Base-by-base conservation (phyloP, 202 grass and related monocot species). In the Cymbopogon flexuosus region DNA sequence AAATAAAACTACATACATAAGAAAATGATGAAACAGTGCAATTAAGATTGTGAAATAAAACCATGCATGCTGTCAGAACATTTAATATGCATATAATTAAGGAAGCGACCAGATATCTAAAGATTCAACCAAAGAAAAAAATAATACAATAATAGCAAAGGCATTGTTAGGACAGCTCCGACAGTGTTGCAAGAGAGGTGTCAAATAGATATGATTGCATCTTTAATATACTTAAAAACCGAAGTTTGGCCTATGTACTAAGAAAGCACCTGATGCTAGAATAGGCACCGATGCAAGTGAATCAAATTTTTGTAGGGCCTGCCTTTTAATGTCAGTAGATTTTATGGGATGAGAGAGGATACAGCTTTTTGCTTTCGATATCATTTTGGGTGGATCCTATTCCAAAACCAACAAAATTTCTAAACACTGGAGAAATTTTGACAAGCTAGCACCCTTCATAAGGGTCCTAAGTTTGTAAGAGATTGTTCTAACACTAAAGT, bases 1-100 rank as follows among this genome's bases (percentile, higher is more conserved):
- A 39, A 77, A 89, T 70, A 46, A 85, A 85, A 64, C 6, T 69
- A 72, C 9, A 5, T 64, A 72, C 6, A 85, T 94, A 58, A 94
- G 78, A 70, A 83, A 79, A 61, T 33, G 12, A 73, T 15, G 69
- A 89, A 72, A 65, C 9, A 10, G 59, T 12, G 74, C 47, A 82
- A 62, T 63, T 11, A 57, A 87, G 40, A 82, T 71, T 35, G 61
- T 45, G 82, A 79, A 64, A 18, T 29, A 42, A 74, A 70, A 45
- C 27, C 43, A 49, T 70, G 3, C 3, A 52, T 46, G 45, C 58
- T 76, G 36, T 65, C 73, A 16, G 1, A 58, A 81, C 18, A 68
- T 37, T 33, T 5, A 86, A 61, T 34, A 62, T 68, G 70, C n/a
- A 68, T 71, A 4, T 63, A 34, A 6, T 68, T 41, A 74, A 66